Conservation (phyloP, 176 grass and related monocot species). For the Dactylis glomerata region DNA sequence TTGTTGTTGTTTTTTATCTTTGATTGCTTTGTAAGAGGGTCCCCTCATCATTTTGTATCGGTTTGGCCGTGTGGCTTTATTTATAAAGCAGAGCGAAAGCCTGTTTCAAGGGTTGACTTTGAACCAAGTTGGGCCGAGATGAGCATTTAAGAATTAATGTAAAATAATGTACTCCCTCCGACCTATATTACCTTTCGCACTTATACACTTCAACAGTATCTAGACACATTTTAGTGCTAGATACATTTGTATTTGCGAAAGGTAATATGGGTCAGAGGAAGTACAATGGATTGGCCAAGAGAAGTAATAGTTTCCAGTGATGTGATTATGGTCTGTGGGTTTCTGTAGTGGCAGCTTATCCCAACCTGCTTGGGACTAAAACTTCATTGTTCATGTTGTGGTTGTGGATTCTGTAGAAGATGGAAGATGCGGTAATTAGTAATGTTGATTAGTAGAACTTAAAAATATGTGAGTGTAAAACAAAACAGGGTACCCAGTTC, state of each 20-base stretch:
- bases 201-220: too few species aligned
- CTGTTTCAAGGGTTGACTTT: too few species aligned
- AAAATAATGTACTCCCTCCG: not conserved
- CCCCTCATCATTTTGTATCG: too few species aligned
- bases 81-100: too few species aligned
- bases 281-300: not conserved
- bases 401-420: not conserved
- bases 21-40: too few species aligned
- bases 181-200: too few species aligned
- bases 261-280: too few species aligned
- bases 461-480: not conserved
- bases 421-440: not conserved
- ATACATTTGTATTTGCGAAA: too few species aligned
- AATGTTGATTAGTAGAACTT: too few species aligned
- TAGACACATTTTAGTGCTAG: too few species aligned
- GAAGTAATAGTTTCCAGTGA: not conserved
- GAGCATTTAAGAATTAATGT: not conserved
- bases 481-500: not conserved
- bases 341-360: not conserved
- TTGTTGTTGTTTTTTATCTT: too few species aligned
- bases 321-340: not conserved
- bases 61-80: too few species aligned
- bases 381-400: constrained; percentile 2
- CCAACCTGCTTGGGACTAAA: not conserved
- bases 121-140: not conserved